phyloP scores from a whole-genome alignment of 1,139 yeast genomes.

The Pichia sp. region DNA sequence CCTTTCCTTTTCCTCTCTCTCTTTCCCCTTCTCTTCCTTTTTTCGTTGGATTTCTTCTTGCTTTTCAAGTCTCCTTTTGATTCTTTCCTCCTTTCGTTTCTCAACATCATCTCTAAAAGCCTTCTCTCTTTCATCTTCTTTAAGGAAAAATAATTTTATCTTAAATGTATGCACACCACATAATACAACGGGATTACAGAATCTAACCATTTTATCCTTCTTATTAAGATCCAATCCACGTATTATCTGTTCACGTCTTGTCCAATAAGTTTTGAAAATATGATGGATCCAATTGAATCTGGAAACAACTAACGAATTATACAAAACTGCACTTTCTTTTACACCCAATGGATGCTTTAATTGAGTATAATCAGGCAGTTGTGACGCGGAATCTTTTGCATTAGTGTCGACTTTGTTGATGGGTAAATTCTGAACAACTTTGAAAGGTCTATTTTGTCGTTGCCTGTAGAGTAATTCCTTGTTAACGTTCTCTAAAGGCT shows the following conservation, averaged over 20 bases:
- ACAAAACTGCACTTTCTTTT: conserved; percentile 70
- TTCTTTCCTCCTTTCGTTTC: conserved; percentile 34
- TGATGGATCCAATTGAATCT: conserved; percentile 62
- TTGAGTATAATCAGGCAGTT: conserved; percentile 56
- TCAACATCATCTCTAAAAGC: conserved; percentile 37
- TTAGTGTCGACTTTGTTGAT: conserved; percentile 53
- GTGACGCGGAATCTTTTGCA: no score
- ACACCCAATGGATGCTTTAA: conserved; percentile 67
- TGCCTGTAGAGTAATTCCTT: conserved; percentile 45
- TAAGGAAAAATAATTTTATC: conserved; percentile 73
- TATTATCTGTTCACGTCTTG: conserved; percentile 55
- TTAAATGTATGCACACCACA: conserved; percentile 87
- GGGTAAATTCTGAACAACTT: conserved; percentile 68
- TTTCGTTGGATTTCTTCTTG: conserved; percentile 13
- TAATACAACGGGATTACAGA: conserved; percentile 70
- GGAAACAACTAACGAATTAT: conserved; percentile 72
- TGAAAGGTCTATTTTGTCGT: conserved; percentile 56
- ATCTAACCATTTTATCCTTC: conserved; percentile 84
- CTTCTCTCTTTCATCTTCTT: conserved; percentile 58
- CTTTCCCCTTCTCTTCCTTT: conserved; percentile 8
- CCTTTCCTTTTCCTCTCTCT: conserved; percentile 2
- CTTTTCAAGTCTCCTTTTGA: conserved; percentile 24
- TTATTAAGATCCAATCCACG: conserved; percentile 35
- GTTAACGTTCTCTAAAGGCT: conserved; percentile 46
- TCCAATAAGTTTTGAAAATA: conserved; percentile 81